phyloP scores from a whole-genome alignment of 371 early-diverging fungal species.

The Mucor indicus region DNA sequence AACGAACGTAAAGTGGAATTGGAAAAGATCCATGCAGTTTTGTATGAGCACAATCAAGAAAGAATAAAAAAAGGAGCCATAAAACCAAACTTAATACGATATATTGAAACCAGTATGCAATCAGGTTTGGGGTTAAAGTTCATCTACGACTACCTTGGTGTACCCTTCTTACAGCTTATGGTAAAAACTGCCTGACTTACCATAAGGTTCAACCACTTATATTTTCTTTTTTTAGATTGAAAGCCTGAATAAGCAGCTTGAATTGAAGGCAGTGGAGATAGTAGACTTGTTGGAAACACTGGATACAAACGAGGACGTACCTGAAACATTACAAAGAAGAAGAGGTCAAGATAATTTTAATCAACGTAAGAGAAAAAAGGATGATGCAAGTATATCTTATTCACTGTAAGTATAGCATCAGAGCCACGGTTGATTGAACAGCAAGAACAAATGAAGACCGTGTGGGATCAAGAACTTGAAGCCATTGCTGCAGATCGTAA shows the following conservation, averaged over 20 bases:
- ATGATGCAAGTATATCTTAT: neutral
- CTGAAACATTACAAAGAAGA: constrained; percentile 33
- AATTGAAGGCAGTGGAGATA: constrained; percentile 37
- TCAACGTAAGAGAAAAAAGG: constrained; percentile 27
- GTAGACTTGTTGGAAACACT: constrained; percentile 34
- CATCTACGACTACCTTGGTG: constrained; percentile 60
- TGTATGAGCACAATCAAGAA: constrained; percentile 43
- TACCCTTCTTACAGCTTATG: constrained; percentile 62
- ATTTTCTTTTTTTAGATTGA: constrained; percentile 40
- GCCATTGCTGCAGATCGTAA: constrained; percentile 35
- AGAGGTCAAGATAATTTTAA: constrained; percentile 42
- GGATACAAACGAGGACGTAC: constrained; percentile 34
- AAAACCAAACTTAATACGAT: constrained; percentile 59
- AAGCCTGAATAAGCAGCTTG: constrained; percentile 55
- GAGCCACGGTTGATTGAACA: constrained; percentile 33
- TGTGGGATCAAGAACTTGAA: constrained; percentile 43
- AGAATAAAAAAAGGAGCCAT: constrained; percentile 41
- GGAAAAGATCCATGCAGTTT: constrained; percentile 36
- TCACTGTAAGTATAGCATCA: constrained; percentile 17
- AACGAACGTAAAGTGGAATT: constrained; percentile 30
- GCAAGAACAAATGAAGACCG: constrained; percentile 30
- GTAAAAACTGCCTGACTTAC: constrained; percentile 20
- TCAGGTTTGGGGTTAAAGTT: constrained; percentile 61
- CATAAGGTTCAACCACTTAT: neutral
- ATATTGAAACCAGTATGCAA: constrained; percentile 59